phyloP scores from a whole-genome alignment of 2,329 filamentous ascomycete species.

The Aspergillus arachidicola region DNA sequence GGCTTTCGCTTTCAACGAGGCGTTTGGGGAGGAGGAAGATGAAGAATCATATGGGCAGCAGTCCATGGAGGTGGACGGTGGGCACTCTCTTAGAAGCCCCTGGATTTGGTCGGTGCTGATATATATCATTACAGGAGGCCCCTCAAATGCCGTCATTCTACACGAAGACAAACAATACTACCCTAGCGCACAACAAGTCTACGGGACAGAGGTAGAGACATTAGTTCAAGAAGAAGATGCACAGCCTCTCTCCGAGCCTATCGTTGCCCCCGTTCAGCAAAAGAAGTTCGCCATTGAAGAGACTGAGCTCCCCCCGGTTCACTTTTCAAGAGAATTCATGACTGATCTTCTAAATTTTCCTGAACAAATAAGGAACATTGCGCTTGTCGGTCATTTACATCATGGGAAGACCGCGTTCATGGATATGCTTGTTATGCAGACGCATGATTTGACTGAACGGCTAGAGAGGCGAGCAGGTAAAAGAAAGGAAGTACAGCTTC shows the following conservation, averaged over 20 bases:
- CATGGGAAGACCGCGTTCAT: conserved; percentile 98
- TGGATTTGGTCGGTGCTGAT: conserved; percentile 26
- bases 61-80: conserved; percentile 90
- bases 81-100: neutral
- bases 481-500: conserved; percentile 82
- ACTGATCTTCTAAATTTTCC: conserved; percentile 95
- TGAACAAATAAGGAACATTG: conserved; percentile 90
- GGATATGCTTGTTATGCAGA: conserved; percentile 97
- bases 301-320: conserved; percentile 82
- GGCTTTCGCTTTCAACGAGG: conserved; percentile 76
- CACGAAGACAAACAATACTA: conserved; percentile 99
- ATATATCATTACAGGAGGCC: conserved; percentile 66
- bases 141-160: conserved; percentile 94
- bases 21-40: conserved; percentile 62
- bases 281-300: conserved; percentile 97
- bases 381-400: conserved; percentile 88
- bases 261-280: conserved; percentile 87
- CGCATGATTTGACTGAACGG: conserved; percentile 80
- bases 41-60: conserved; percentile 72
- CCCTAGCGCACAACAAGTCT: conserved; percentile 94
- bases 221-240: conserved; percentile 96
- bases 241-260: conserved; percentile 87
- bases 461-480: conserved; percentile 80
- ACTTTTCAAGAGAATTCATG: conserved; percentile 89
- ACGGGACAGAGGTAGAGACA: conserved; percentile 91